Evolutionary conservation across 352 stramenopile species (phyloP), one percentile per base, ranked within the genome.

Genomic region (Pythium phragmiticola): DNA sequence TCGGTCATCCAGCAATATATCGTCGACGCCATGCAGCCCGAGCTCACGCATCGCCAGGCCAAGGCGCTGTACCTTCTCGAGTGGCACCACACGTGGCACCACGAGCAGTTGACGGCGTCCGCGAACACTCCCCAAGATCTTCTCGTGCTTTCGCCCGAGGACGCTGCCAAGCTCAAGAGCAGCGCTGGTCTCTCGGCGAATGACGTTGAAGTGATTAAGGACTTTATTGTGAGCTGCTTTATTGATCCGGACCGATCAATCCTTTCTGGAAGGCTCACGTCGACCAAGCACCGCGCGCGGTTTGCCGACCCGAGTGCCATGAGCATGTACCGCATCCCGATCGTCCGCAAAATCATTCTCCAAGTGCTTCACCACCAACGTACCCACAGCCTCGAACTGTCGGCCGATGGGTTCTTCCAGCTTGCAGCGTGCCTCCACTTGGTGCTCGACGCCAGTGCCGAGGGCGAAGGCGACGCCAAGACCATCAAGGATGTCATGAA

Each of bases 1-100:
- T 91, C 86, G 2, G 84, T 92, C 28, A 84, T 94, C 21, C 83
- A 94, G 76, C 83, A 94, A 67, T 94, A 92, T 52, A 88, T 94
- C 54, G 74, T 91, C 30, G 86, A 94, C 67, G 78, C 75, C 49
- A 92, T 92, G 80, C 73, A 89, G 46, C 84, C 86, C 9, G 78
- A 91, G 28, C 69, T 89, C 14, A 94, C 86, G n/a, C 86, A 94
- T 60, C 77, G 82, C 7, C 82, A 92, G 23, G 80, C 78, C 5
- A 92, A 90, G 57, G 86, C 86, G 33, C 54, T 94, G 46, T 84
- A 81, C 60, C 65, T 94, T 21, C 69, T 94, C 51, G 83, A 94
- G 53, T 92, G 84, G 84, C 86, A 94, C 65, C 80, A 80, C 4
- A 73, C 75, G 16, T 92, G 84, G 82, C 80, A 87, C 16, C 64